Base-by-base conservation (phyloP, 2,329 filamentous ascomycete species). In the Thelonectria blattea region DNA sequence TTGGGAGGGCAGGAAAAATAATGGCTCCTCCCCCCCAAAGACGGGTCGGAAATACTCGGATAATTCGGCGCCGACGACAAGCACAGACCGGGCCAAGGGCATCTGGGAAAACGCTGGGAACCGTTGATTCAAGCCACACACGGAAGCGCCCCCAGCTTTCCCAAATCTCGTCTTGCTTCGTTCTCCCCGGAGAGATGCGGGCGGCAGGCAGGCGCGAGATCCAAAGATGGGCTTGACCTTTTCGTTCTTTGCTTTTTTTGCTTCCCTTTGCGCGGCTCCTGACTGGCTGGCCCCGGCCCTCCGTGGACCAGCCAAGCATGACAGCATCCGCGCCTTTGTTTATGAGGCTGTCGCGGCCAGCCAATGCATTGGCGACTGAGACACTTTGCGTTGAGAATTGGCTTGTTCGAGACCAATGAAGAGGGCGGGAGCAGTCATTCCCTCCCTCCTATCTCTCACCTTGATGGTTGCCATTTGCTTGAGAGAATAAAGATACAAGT, bases 31-130 rank as follows among this genome's bases (percentile, higher is more conserved):
- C 22, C 51, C 61, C 50, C 46, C 42, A 45, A 6, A 24, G 22
- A 24, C 22, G 22, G 56, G 56, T 72, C 70, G 70, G 70, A 64
- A 72, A 72, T 65, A 72, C 61, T 72, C 70, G 70, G 70, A 72
- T 72, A 72, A 70, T 68, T 20, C 66, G 63, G 67, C 67, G 68
- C 68, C 68, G 65, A 48, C 41, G 51, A 47, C 27, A 30, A 30
- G 68, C 68, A 71, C 68, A 65, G 68, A 71, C 68, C 68, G 68
- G 68, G 60, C 64, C 61, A 71, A 71, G 61, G 68, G 68, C 11
- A 18, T 27, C 20, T 15, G 15, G 24, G n/a, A n/a, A n/a, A n/a
- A n/a, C n/a, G n/a, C n/a, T n/a, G n/a, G n/a, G 43, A 18, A 11
- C 12, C 42, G 42, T 14, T 45, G 18, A 45, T 10, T 14, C 6